Conservation (phyloP, 2,329 filamentous ascomycete species). For the Fusarium nematophilum region DNA sequence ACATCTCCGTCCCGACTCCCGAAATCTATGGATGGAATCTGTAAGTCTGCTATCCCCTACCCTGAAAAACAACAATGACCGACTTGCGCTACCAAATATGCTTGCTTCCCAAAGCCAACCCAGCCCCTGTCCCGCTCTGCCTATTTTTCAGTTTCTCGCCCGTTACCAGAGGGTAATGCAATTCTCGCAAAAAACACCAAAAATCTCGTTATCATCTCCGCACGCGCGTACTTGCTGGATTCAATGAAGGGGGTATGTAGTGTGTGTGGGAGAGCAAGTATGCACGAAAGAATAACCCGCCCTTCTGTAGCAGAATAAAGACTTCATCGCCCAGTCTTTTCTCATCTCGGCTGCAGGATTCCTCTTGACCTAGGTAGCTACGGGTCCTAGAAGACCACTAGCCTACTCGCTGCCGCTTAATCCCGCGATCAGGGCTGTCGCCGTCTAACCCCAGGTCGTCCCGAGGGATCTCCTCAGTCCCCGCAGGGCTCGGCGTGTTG, state of each 20-base stretch:
- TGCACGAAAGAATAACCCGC: conserved; percentile 1
- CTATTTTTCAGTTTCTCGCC: background rate
- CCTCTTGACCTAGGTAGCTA: background rate
- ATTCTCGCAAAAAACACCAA: background rate
- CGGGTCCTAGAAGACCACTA: conserved; percentile 31
- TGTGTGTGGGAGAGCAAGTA: conserved; percentile 15
- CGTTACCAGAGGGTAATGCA: background rate
- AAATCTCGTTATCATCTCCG: conserved; percentile 1
- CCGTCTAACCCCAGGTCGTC: conserved; percentile 52
- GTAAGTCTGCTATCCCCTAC: conserved; percentile 10
- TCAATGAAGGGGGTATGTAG: background rate
- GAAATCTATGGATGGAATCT: conserved; percentile 13
- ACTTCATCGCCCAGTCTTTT: too few relatives aligned
- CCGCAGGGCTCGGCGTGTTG: conserved; percentile 59
- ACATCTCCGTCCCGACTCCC: background rate
- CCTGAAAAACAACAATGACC: conserved; percentile 2
- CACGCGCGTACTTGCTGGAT: background rate
- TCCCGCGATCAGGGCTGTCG: conserved; percentile 43
- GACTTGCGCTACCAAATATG: conserved; percentile 6
- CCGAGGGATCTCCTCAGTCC: conserved; percentile 63
- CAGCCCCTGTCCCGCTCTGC: background rate
- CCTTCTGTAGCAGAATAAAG: too few relatives aligned
- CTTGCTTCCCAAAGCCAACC: conserved; percentile 11
- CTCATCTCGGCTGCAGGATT: background rate
- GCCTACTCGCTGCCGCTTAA: conserved; percentile 54